Conservation (phyloP, 805 yeast species). For the Wickerhamomyces pijperi region DNA sequence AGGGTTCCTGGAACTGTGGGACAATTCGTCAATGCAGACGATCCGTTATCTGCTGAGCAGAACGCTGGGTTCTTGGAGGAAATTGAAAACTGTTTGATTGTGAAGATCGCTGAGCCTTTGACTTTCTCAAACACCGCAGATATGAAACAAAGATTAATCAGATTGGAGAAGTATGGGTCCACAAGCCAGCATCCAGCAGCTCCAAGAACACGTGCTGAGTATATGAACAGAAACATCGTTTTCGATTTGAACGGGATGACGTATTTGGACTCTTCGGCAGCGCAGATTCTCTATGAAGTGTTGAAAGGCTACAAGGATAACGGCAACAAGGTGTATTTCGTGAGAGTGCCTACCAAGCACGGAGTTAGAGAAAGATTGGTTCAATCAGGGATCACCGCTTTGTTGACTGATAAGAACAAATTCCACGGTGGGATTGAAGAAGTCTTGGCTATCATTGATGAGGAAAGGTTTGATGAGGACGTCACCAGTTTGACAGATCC, state of each 20-base stretch:
- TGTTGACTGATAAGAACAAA: conserved; percentile 16
- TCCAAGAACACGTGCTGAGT: conserved; percentile 35
- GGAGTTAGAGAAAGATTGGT: conserved; percentile 38
- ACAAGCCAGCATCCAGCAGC: conserved; percentile 66
- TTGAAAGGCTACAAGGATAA: conserved; percentile 42
- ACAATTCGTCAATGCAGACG: conserved; percentile 64
- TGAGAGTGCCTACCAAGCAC: conserved; percentile 41
- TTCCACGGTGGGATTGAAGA: conserved; percentile 15
- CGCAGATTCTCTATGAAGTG: conserved; percentile 58
- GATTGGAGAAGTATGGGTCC: conserved; percentile 73
- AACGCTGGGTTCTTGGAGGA: conserved; percentile 24
- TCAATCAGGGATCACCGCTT: conserved; percentile 41
- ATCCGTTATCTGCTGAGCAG: conserved; percentile 25
- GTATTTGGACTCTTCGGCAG: conserved; percentile 68
- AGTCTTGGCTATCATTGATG: conserved; percentile 13
- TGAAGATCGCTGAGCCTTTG: conserved; percentile 79
- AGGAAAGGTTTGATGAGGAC: neutral
- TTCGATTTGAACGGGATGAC: conserved; percentile 80
- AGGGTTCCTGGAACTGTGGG: conserved; percentile 46
- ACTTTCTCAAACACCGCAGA: conserved; percentile 82
- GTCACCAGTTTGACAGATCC: too few species aligned
- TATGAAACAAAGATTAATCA: conserved; percentile 48
- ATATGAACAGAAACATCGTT: conserved; percentile 44
- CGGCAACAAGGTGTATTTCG: conserved; percentile 45
- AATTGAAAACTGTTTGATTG: conserved; percentile 64